Base-by-base conservation (phyloP, 164 flowering plant species). In the Vitis rotundifolia region DNA sequence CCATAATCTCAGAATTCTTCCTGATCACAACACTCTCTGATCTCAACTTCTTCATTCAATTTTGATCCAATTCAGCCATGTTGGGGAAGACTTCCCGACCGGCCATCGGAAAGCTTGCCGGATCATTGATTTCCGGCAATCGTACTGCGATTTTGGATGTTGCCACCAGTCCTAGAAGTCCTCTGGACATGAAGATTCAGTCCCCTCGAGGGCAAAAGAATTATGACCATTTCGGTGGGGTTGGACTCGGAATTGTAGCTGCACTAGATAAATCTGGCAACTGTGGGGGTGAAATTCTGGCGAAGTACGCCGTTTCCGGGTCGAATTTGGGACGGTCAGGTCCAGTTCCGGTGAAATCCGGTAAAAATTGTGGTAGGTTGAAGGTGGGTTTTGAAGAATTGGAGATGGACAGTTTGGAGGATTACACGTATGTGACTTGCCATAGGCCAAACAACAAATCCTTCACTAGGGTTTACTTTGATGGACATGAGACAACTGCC, bases 371-470 rank as follows among this genome's bases (percentile, higher is more conserved):
- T 9, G 44, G 47, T 1, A 54, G 70, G n/a, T 7, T 44, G 13
- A 26, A 59, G 29, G 71, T 59, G 9, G 59, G 26, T 18, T 11
- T n/a, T 13, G 76, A 59, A 61, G 79, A 75, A 48, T 9, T 50
- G 59, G 82, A 75, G 61, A 62, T 26, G 48, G 80, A 75, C 16
- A 72, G 73, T 51, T 70, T 68, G 65, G 91, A 83, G 74, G 49
- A 79, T 68, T 82, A 79, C 54, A 85, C 87, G 0, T 79, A 66
- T 49, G 88, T 84, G 49, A 88, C 85, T 9, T 76, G 70, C 18
- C 87, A 59, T 76, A 82, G 77, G 14, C 85, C 84, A 0, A 75
- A 72, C 49, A 72, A 80, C 49, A 55, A 70, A 48, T 61, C 85
- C 52, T 16, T 66, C 49, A 86, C 87, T 0, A 82, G 51, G 70